phyloP scores from a whole-genome alignment of 345 rosid genomes.

The Aquilaria malaccensis region DNA sequence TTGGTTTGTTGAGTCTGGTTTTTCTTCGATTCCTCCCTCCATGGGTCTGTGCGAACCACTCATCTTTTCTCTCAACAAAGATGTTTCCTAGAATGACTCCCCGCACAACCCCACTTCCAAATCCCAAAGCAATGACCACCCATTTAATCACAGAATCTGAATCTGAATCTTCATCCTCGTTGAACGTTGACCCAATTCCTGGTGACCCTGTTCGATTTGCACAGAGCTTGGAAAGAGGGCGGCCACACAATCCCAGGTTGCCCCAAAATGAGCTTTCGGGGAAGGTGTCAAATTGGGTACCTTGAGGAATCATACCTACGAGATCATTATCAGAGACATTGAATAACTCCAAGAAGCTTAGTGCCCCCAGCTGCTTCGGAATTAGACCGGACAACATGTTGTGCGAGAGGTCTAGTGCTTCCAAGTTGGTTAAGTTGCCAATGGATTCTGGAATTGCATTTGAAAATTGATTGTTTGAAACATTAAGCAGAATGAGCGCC shows the following conservation, averaged over 20 bases:
- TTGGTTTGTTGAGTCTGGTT: too few species aligned
- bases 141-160: neutral
- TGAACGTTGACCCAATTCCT: too few species aligned
- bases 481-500: too few species aligned
- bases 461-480: too few species aligned
- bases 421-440: too few species aligned
- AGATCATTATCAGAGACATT: too few species aligned
- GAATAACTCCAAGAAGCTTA: too few species aligned
- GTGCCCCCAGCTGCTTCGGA: neutral
- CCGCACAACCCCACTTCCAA: slow-evolving; percentile 10
- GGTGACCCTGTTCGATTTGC: too few species aligned
- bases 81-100: slow-evolving; percentile 11
- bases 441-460: too few species aligned
- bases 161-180: slow-evolving; percentile 2
- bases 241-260: neutral
- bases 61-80: neutral
- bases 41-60: slow-evolving; percentile 9
- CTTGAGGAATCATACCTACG: too few species aligned
- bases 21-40: neutral
- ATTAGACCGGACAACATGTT: neutral
- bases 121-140: slow-evolving; percentile 12
- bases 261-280: neutral
- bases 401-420: neutral
- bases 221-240: too few species aligned
- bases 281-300: neutral